phyloP scores from a whole-genome alignment of 2,329 filamentous ascomycete species.

The Trichoderma sp. region DNA sequence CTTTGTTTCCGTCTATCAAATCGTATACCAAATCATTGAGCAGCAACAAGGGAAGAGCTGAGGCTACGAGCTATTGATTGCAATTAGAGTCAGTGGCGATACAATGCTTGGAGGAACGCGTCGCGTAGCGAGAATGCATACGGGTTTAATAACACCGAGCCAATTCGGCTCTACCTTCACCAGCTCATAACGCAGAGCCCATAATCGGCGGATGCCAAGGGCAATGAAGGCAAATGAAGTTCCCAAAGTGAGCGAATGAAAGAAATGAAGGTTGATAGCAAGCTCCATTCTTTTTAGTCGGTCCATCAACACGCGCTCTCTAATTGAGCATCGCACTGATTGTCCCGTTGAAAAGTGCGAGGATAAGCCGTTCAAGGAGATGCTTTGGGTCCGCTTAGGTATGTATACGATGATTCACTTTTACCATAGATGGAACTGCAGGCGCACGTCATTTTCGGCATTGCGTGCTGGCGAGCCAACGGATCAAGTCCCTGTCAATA shows the following conservation, averaged over 20 bases:
- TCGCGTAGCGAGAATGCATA: not conserved
- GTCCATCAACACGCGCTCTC: not conserved
- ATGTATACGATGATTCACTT: not conserved
- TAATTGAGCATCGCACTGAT: not conserved
- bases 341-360: not conserved
- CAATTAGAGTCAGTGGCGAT: not conserved
- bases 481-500: not conserved
- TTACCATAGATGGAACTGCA: not conserved
- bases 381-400: not conserved
- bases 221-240: slow-evolving; percentile 10
- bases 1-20: not conserved
- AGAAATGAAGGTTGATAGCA: not conserved
- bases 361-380: not conserved
- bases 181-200: slow-evolving; percentile 3
- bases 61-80: slow-evolving; percentile 4
- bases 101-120: not conserved
- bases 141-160: slow-evolving; percentile 12
- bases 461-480: slow-evolving; percentile 4
- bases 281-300: not conserved
- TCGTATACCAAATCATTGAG: not conserved
- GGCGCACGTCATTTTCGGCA: not conserved
- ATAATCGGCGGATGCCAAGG: not conserved
- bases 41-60: not conserved
- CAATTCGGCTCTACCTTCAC: slow-evolving; percentile 14
- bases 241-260: not conserved